Percentiles rank a stretch among this genome's conserved stretches.
Evolutionary conservation across 1,284 basidiomycete species (phyloP).

Genomic region (Taiwanofungus camphoratus): DNA sequence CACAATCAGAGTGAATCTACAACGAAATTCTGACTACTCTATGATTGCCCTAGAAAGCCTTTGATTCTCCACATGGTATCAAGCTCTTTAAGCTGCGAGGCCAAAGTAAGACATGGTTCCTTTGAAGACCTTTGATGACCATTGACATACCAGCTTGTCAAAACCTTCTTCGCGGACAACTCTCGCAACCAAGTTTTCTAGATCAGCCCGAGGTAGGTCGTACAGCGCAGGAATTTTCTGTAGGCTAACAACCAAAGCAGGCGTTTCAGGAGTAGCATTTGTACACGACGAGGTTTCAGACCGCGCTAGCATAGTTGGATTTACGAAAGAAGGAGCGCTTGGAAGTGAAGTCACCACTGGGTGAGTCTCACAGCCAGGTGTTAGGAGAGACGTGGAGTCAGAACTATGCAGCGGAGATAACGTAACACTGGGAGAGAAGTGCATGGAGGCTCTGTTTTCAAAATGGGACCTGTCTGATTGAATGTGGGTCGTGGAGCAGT

Average conservation of each 20-base stretch:
- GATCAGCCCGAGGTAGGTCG: slow-evolving; percentile 21
- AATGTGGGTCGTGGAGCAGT: slow-evolving; percentile 4
- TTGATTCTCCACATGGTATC: slow-evolving; percentile 19
- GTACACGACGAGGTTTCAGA: not conserved
- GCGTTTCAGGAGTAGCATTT: not conserved
- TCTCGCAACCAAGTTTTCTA: slow-evolving; percentile 28
- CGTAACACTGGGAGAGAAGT: no score
- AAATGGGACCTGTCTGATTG: not conserved
- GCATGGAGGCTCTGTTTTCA: no score
- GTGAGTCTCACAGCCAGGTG: no score
- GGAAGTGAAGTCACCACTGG: no score
- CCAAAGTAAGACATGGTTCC: not conserved
- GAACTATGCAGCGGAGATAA: no score
- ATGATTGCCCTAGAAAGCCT: slow-evolving; percentile 7
- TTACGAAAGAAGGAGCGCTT: no score
- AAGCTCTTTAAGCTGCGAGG: slow-evolving; percentile 12
- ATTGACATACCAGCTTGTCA: slow-evolving; percentile 22
- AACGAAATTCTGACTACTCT: no score
- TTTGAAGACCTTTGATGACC: not conserved
- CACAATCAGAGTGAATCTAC: no score
- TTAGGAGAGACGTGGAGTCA: no score
- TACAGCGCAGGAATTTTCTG: slow-evolving; percentile 19
- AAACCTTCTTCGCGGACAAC: slow-evolving; percentile 31
- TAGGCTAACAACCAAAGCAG: no score
- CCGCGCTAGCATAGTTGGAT: no score